Evolutionary conservation across 768 basidiomycete genomes (phyloP), one percentile per base, ranked within the genome.

Genomic region (Suillus paluster): DNA sequence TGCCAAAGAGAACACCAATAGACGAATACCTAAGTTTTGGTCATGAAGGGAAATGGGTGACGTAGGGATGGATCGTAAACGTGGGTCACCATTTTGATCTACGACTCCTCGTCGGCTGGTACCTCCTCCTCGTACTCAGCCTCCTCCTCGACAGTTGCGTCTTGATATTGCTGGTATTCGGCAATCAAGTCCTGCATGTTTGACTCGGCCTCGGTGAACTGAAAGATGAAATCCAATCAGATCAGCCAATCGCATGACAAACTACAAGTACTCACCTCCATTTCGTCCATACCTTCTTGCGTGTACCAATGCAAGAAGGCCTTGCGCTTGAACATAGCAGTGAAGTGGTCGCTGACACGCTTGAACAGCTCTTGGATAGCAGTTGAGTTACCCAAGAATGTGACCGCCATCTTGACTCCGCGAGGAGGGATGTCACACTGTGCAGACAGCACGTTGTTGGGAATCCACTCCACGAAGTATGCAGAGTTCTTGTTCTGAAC

Each of bases 401-500:
- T 98, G 60, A 94, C 95, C 14, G 94, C 91, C 95, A 96, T 96
- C 87, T 95, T 96, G 70, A 94, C 83, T 41, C 95, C 95, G 63
- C 94, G 89, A 57, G 97, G 96, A 71, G 97, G 86, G 70, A 99
- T 97, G 80, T 97, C 95, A 83, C 97, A 99, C 79, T 98, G 95
- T 64, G 97, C 95, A 42, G 95, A 95, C 71, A 95, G 88, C 63
- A 99, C 93, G 72, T 99, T 99, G 88, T 97, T 97, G 70, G 97
- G 97, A 68, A 99, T 99, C 97, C 97, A 99, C 79, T 99, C 96
- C 67, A 98, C 96, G 71, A 98, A 99, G 84, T 97, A 96, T 6
- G 94, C 90, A 38, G 94, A 92, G 84, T 98, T 97, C 87, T 97
- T 97, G 86, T 86, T 94, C 80, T 96, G 92, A 38, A 99, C 95